These are phyloP conservation scores for Conticribra guillardii DNA, from an alignment of 108 stramenopile genomes.

Conservation along the genomic window DNA sequence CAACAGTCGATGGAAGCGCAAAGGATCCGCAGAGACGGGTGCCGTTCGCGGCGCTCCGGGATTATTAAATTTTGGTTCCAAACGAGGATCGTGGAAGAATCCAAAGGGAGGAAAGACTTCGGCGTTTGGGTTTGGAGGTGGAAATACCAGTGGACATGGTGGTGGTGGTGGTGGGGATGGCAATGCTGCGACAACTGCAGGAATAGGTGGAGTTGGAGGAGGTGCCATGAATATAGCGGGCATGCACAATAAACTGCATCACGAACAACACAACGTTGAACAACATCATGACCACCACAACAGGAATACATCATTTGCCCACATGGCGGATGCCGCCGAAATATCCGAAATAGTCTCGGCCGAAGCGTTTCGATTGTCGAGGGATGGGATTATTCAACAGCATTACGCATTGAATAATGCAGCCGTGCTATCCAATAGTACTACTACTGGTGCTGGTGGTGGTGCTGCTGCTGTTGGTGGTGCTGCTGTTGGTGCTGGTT, in stretches of 20 bases:
- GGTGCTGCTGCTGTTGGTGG: not conserved
- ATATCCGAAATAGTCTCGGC: slow-evolving; percentile 34
- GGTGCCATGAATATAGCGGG: too few species aligned
- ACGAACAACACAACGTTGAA: not conserved
- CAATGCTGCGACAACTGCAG: not conserved
- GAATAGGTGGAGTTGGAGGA: not conserved
- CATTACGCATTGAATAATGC: slow-evolving; percentile 35
- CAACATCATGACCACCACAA: not conserved
- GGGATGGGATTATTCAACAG: slow-evolving; percentile 54
- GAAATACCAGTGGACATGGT: not conserved
- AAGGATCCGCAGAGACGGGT: not conserved
- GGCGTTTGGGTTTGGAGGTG: not conserved
- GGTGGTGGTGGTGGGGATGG: slow-evolving; percentile 1
- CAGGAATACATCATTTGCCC: not conserved
- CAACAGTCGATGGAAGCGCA: not conserved
- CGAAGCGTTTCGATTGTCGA: slow-evolving; percentile 46
- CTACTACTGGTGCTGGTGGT: not conserved
- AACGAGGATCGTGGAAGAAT: slow-evolving; percentile 35
- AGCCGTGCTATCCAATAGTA: not conserved
- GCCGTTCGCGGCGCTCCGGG: slow-evolving; percentile 18
- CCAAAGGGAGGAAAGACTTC: not conserved
- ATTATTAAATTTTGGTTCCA: slow-evolving; percentile 29
- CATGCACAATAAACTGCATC: not conserved
- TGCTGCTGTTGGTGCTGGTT: not conserved
- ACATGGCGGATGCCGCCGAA: slow-evolving; percentile 22